Evolutionary conservation across 169 alveolate genomes (phyloP), one percentile per base, ranked within the genome.

Genomic region (Plasmodium knowlesi): DNA sequence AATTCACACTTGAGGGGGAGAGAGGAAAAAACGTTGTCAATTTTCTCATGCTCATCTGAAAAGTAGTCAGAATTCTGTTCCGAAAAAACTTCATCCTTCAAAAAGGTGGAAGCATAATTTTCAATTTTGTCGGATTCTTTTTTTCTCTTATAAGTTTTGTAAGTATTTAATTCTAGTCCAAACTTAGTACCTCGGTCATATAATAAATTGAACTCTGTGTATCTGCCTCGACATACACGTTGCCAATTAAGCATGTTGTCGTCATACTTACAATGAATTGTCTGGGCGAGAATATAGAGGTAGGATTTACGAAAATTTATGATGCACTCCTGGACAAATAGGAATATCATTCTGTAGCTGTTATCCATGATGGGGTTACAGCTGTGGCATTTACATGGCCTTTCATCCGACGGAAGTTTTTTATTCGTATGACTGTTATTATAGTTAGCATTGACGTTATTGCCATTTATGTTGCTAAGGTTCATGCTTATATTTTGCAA

Each of bases 111-210:
- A 6, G 86, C 82, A 78, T 61, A 89, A 57, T 78, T 61, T 16
- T 67, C 83, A 2, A 67, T 53, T n/a, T 89, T 78, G 46, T 80
- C 79, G 0, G 32, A 22, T 43, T 57, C 19, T 79, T 89, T 89
- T 80, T 57, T 89, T 61, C 83, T 79, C 71, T 83, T 89, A 54
- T 89, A 89, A 12, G 28, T 89, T 89, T 80, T 89, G 82, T 32
- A 89, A 19, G 94, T 76, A 83, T 76, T 30, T 28, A 89, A 80
- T 34, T 89, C 91, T n/a, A 97, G 92, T 5, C 99, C 99, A 93
- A 97, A 97, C 79, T 96, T 96, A 19, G 99, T 97, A 4, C 99
- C 98, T 83, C 99, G 95, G 57, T 98, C 98, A 81, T 95, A 96
- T 22, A 96, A 96, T 61, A 97, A 82, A 86, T 97, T 98, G 88